Conservation (phyloP, 148 eudicot species). For the Limonium bicolor region DNA sequence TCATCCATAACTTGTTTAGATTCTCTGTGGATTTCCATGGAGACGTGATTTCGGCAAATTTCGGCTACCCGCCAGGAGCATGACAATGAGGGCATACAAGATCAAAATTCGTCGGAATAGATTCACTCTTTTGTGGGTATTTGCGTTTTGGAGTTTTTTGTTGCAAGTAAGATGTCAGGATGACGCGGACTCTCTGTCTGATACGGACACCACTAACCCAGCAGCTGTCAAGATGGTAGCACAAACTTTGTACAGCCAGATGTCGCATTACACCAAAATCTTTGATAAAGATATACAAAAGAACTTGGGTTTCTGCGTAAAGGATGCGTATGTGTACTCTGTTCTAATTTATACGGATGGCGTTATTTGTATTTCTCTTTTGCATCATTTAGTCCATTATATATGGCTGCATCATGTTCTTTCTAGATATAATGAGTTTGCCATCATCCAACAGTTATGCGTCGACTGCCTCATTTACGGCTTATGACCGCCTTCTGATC, state of each 20-base stretch:
- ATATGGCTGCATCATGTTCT: not conserved
- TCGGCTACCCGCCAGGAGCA: not conserved
- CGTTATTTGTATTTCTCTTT: not conserved
- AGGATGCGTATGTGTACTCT: conserved; percentile 54
- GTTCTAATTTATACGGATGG: not conserved
- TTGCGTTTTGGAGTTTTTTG: conserved; percentile 14
- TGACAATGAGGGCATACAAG: conserved; percentile 25
- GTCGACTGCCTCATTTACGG: not conserved
- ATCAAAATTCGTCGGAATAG: conserved; percentile 5
- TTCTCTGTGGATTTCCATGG: not conserved
- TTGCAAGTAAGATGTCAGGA: conserved; percentile 16
- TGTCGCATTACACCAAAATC: conserved; percentile 37
- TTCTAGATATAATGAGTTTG: not conserved
- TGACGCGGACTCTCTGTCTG: conserved; percentile 17
- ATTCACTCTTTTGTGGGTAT: conserved; percentile 5
- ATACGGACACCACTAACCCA: conserved; percentile 9
- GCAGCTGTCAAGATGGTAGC: conserved; percentile 28
- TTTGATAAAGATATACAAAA: conserved; percentile 38
- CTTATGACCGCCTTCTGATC: not conserved
- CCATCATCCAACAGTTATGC: not conserved
- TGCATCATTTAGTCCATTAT: not conserved
- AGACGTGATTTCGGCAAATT: conserved; percentile 7
- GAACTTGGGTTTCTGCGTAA: conserved; percentile 52
- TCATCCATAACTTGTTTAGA: no score
- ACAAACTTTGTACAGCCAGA: conserved; percentile 30